A percentile compares a stretch with the other conserved stretches of the same genome.
phyloP scores from a whole-genome alignment of 1,284 basidiomycete species.

The Chalciporus sp. region DNA sequence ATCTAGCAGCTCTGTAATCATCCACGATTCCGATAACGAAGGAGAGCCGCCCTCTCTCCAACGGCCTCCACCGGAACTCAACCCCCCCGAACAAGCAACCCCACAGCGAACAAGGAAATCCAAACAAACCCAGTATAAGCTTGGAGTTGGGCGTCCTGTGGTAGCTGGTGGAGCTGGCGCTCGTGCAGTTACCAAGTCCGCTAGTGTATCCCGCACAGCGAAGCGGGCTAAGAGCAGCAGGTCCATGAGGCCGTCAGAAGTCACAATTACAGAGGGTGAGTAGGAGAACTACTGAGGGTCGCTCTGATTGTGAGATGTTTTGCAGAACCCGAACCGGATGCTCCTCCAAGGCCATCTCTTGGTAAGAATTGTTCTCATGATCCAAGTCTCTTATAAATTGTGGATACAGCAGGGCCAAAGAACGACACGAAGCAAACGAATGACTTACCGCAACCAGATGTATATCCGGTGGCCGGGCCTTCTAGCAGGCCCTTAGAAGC shows the following conservation, averaged over 20 bases:
- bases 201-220: conserved; percentile 46
- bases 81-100: conserved; percentile 29
- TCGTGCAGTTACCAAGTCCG: conserved; percentile 60
- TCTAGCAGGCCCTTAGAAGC: conserved; percentile 25
- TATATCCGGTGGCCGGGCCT: conserved; percentile 13
- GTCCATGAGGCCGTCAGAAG: conserved; percentile 52
- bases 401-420: conserved; percentile 9
- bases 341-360: conserved; percentile 11
- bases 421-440: conserved; percentile 3
- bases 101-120: conserved; percentile 61
- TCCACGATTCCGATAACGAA: conserved; percentile 56
- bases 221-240: conserved; percentile 53
- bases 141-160: conserved; percentile 73
- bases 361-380: conserved; percentile 16
- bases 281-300: conserved; percentile 5
- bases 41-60: conserved; percentile 34
- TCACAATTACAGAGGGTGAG: conserved; percentile 61
- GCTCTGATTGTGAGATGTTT: conserved; percentile 12
- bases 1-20: conserved; percentile 48
- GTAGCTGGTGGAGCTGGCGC: conserved; percentile 64
- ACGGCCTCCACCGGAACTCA: conserved; percentile 15
- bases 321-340: conserved; percentile 38
- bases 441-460: conserved; percentile 11
- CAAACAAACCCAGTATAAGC: conserved; percentile 64
- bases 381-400: not conserved